These are phyloP conservation scores for Yarrowia sp. DNA, from an alignment of 805 yeast species.

Conservation along the genomic window DNA sequence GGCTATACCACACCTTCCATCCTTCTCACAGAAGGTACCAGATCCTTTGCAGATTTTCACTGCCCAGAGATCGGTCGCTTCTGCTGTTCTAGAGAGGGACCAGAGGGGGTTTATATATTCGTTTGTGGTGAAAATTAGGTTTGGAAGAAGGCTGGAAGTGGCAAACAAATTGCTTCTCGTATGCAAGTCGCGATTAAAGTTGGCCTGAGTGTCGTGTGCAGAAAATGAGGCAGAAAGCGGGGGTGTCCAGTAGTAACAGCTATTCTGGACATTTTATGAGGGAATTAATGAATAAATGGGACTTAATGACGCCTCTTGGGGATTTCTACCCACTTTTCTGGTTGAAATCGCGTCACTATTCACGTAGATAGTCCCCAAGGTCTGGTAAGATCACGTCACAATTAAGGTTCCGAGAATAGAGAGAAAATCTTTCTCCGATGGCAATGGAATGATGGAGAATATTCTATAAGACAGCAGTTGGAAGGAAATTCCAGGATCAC, in stretches of 20 bases:
- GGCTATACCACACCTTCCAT: conserved; percentile 3
- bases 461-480: background rate
- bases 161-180: background rate
- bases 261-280: too few species aligned
- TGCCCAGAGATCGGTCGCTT: conserved; percentile 3
- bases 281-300: too few species aligned
- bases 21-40: background rate
- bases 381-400: background rate
- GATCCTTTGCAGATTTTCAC: background rate
- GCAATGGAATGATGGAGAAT: background rate
- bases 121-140: background rate
- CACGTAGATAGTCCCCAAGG: background rate
- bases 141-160: background rate
- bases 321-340: background rate
- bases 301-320: too few species aligned
- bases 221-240: background rate
- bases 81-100: conserved; percentile 1
- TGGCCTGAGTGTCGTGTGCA: background rate
- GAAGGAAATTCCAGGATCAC: background rate
- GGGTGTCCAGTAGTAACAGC: too few species aligned
- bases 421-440: background rate
- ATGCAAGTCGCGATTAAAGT: background rate
- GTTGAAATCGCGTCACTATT: background rate
- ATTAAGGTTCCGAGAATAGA: background rate
- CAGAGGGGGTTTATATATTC: conserved; percentile 4